These are phyloP conservation scores for Boletus rex-veris DNA, from an alignment of 768 basidiomycete species.

Conservation along the genomic window DNA sequence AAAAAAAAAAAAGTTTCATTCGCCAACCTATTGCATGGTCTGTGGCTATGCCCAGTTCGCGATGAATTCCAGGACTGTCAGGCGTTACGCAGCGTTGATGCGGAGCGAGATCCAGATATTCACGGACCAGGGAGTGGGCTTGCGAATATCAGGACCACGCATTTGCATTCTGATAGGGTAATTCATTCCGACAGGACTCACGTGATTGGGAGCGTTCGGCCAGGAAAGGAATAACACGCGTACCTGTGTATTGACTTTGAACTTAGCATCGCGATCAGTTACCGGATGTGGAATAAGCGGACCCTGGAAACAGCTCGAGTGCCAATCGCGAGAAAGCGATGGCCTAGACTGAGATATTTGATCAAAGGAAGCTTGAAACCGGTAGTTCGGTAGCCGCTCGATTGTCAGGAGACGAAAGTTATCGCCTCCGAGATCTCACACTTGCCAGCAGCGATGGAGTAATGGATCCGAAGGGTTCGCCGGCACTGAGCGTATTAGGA, in stretches of 20 bases:
- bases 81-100: conserved; percentile 20
- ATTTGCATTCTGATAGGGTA: conserved; percentile 30
- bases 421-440: conserved; percentile 35
- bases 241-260: conserved; percentile 15
- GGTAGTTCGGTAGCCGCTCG: conserved; percentile 29
- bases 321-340: conserved; percentile 27
- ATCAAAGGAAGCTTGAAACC: conserved; percentile 29
- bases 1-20: conserved; percentile 13
- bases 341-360: conserved; percentile 27
- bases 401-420: conserved; percentile 30
- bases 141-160: too few species aligned
- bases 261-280: conserved; percentile 22
- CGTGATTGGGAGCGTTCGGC: neutral
- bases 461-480: conserved; percentile 28
- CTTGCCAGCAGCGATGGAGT: conserved; percentile 28
- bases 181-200: conserved; percentile 17
- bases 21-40: neutral
- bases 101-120: conserved; percentile 17
- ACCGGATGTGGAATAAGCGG: conserved; percentile 26
- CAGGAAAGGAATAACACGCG: conserved; percentile 22
- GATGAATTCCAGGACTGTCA: conserved; percentile 6
- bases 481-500: conserved; percentile 27
- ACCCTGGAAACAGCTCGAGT: conserved; percentile 31
- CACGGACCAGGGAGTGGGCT: conserved; percentile 20
- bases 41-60: neutral